Conservation (phyloP, 805 yeast genomes). For the Saccharomycopsis lassenensis region DNA sequence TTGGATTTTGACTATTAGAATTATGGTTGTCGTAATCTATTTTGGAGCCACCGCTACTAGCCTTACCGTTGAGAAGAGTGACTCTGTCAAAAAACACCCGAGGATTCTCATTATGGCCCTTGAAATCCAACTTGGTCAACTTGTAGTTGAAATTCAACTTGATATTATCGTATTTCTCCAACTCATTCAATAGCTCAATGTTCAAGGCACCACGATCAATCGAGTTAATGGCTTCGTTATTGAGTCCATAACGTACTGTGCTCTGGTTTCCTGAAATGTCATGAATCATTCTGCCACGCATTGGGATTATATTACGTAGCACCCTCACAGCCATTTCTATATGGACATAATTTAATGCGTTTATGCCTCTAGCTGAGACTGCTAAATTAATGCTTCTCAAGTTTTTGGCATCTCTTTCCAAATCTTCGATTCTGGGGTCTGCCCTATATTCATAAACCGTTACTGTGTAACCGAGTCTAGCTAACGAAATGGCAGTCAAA, state of each 20-base stretch:
- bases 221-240: conserved; percentile 65
- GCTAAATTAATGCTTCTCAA: conserved; percentile 77
- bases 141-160: conserved; percentile 45
- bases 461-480: conserved; percentile 61
- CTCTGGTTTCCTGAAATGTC: conserved; percentile 49
- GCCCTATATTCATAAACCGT: conserved; percentile 58
- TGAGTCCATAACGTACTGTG: conserved; percentile 66
- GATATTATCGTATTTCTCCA: conserved; percentile 38
- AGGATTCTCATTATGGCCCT: conserved; percentile 19
- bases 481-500: conserved; percentile 70
- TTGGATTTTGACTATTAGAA: no score
- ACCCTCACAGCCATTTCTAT: conserved; percentile 43
- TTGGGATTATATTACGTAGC: conserved; percentile 58
- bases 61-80: no score
- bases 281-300: conserved; percentile 88
- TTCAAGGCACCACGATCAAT: conserved; percentile 70
- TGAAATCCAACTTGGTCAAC: conserved; percentile 33
- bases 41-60: no score
- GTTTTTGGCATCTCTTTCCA: no score
- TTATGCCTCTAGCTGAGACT: conserved; percentile 74
- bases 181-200: conserved; percentile 51
- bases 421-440: conserved; percentile 57
- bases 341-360: conserved; percentile 56
- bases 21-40: no score
- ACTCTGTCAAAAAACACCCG: conserved; percentile 19